Evolutionary conservation across 164 flowering plant species (phyloP).

Genomic region (Chimonanthus salicifolius): DNA sequence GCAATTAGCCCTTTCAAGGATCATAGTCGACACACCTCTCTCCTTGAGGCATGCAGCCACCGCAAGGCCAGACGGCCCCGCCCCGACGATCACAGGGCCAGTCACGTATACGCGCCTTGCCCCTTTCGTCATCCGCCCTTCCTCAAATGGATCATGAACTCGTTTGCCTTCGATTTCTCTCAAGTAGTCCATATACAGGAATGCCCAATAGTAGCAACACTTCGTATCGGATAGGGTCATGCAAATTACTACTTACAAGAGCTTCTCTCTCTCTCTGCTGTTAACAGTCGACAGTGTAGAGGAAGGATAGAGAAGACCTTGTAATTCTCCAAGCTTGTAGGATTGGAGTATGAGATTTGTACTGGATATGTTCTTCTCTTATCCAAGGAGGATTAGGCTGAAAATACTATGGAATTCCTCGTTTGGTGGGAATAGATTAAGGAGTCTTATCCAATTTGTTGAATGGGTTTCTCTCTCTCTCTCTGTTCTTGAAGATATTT

Average conservation of each 20-base stretch:
- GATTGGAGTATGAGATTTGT: not conserved
- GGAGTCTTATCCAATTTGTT: slow-evolving; percentile 36
- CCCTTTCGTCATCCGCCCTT: slow-evolving; percentile 1
- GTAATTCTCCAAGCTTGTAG: no score
- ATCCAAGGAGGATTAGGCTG: slow-evolving; percentile 11
- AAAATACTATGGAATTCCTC: slow-evolving; percentile 7
- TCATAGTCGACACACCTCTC: slow-evolving; percentile 40
- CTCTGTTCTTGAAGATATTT: not conserved
- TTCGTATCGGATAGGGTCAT: no score
- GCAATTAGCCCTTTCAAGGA: slow-evolving; percentile 61
- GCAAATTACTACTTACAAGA: no score
- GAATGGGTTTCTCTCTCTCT: not conserved
- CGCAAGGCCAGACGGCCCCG: slow-evolving; percentile 86
- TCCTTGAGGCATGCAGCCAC: slow-evolving; percentile 63
- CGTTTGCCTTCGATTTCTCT: slow-evolving; percentile 46
- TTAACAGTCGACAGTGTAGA: no score
- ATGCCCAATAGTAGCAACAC: no score
- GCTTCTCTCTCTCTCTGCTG: no score
- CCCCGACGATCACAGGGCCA: slow-evolving; percentile 69
- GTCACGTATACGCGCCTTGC: slow-evolving; percentile 19
- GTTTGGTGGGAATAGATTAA: slow-evolving; percentile 32
- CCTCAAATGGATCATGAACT: slow-evolving; percentile 29
- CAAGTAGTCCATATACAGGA: slow-evolving; percentile 30
- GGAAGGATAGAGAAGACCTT: no score
- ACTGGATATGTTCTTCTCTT: slow-evolving; percentile 2